Evolutionary conservation across 176 grass and related monocot species (phyloP).

Genomic region (Rhynchospora pubera): DNA sequence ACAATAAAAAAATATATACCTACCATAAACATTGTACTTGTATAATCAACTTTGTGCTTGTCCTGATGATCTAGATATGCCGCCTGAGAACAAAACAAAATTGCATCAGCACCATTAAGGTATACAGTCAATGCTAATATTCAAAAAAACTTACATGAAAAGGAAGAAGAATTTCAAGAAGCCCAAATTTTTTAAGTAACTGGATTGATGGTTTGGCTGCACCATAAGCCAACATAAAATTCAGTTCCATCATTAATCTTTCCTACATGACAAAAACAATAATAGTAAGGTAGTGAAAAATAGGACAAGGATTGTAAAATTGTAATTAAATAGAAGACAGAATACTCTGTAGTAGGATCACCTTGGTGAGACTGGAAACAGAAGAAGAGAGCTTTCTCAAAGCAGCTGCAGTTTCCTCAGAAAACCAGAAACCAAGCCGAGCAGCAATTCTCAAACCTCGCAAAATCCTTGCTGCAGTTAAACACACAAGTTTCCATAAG

Average conservation of each 20-base stretch:
- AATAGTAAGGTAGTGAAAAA: neutral
- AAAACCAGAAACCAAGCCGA: conserved; percentile 75
- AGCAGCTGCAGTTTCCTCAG: conserved; percentile 55
- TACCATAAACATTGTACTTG: conserved; percentile 74
- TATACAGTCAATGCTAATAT: neutral
- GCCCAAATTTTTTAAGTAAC: conserved; percentile 65
- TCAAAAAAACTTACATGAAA: conserved; percentile 60
- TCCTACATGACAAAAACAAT: conserved; percentile 25
- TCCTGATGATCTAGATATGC: conserved; percentile 71
- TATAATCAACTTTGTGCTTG: conserved; percentile 34
- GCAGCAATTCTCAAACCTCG: conserved; percentile 87
- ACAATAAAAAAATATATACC: conserved; percentile 25
- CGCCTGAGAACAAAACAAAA: conserved; percentile 46
- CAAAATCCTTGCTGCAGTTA: conserved; percentile 85
- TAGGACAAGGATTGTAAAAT: neutral
- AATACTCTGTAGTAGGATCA: conserved; percentile 13
- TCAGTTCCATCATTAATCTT: conserved; percentile 78
- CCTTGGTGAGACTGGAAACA: conserved; percentile 45
- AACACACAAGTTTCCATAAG: neutral
- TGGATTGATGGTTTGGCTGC: conserved; percentile 56
- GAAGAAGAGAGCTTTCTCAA: conserved; percentile 51
- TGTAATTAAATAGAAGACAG: conserved; percentile 4
- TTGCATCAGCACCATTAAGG: conserved; percentile 22
- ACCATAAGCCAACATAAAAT: conserved; percentile 80
- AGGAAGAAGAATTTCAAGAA: conserved; percentile 80